These are phyloP conservation scores for Metschnikowia anglica DNA, from an alignment of 805 yeast genomes.

Conservation along the genomic window DNA sequence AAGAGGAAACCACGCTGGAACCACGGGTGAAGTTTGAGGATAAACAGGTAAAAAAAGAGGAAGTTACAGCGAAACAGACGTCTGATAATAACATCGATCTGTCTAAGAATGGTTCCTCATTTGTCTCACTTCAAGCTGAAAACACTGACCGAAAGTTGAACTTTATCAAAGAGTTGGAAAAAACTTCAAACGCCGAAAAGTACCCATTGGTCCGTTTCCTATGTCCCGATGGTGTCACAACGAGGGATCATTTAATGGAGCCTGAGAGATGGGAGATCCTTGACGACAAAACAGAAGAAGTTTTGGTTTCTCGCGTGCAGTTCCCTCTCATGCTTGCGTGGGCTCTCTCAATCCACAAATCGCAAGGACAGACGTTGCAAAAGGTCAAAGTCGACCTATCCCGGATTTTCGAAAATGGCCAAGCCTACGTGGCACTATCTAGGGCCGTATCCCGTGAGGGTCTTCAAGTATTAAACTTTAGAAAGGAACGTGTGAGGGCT, in stretches of 20 bases:
- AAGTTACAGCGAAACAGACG: background rate
- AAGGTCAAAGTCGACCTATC: conserved; percentile 67
- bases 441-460: conserved; percentile 50
- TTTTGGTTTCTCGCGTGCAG: conserved; percentile 52
- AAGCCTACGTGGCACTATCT: conserved; percentile 78
- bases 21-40: background rate
- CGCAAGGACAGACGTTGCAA: conserved; percentile 81
- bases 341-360: conserved; percentile 82
- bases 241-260: conserved; percentile 73
- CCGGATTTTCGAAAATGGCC: conserved; percentile 75
- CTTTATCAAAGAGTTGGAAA: conserved; percentile 42
- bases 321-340: conserved; percentile 72
- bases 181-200: conserved; percentile 47
- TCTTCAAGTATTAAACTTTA: conserved; percentile 21
- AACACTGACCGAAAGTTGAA: conserved; percentile 49
- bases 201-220: conserved; percentile 77
- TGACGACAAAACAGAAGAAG: conserved; percentile 61
- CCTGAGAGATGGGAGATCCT: conserved; percentile 82
- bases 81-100: background rate
- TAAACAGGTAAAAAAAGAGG: background rate
- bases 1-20: background rate
- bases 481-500: conserved; percentile 16
- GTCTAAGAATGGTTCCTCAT: background rate
- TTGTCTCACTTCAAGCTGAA: background rate
- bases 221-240: conserved; percentile 61